phyloP scores from a whole-genome alignment of 139 green algal species.

The Tetradesmus obliquus region DNA sequence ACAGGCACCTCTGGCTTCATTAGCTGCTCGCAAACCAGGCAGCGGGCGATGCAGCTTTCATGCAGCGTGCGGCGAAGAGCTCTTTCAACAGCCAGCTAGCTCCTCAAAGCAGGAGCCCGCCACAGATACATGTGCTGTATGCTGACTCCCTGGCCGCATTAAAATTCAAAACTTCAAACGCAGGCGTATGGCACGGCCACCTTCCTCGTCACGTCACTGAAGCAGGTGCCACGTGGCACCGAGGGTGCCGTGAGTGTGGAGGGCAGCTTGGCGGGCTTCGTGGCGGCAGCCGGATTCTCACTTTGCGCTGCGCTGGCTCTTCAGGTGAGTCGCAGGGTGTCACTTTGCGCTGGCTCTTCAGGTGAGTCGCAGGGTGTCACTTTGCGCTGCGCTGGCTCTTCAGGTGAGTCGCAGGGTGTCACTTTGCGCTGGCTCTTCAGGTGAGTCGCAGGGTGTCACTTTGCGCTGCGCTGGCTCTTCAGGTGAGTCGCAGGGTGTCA shows the following conservation, averaged over 20 bases:
- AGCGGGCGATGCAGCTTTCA: no score
- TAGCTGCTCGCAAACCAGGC: no score
- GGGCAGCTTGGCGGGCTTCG: slow-evolving; percentile 86
- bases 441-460: not conserved
- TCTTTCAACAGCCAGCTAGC: no score
- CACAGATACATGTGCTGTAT: no score
- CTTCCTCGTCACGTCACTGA: slow-evolving; percentile 86
- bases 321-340: not conserved
- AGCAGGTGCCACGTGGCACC: slow-evolving; percentile 90
- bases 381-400: not conserved
- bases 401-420: not conserved
- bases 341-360: not conserved
- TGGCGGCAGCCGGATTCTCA: slow-evolving; percentile 63
- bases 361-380: not conserved
- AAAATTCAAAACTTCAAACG: no score
- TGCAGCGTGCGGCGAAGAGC: no score
- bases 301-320: not conserved
- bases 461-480: not conserved
- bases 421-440: not conserved
- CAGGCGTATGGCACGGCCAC: slow-evolving; percentile 94
- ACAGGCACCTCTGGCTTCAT: no score
- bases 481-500: not conserved
- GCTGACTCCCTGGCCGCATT: no score
- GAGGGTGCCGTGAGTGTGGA: slow-evolving; percentile 97
- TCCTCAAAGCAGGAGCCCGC: no score